These are phyloP conservation scores for Pyrus pyrifolia DNA, from an alignment of 306 rosid species.

Conservation along the genomic window DNA sequence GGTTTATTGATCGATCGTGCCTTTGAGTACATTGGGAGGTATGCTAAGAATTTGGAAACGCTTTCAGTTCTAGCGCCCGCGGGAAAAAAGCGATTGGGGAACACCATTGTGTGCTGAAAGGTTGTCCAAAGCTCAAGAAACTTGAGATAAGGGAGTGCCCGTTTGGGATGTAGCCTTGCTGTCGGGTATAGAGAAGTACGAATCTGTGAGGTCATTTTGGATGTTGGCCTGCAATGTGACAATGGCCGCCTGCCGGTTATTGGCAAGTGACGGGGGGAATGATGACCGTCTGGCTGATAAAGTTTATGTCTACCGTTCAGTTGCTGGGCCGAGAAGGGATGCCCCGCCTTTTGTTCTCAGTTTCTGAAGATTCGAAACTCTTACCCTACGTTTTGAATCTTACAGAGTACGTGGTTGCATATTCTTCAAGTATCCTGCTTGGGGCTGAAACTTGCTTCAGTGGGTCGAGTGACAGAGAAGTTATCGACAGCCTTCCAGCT, in stretches of 20 bases:
- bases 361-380: conserved; percentile 26
- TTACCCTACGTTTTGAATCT: not conserved
- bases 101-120: not conserved
- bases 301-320: conserved; percentile 72
- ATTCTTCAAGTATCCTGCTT: not conserved
- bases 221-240: conserved; percentile 21
- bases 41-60: conserved; percentile 71
- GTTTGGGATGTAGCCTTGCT: conserved; percentile 20
- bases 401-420: conserved; percentile 8
- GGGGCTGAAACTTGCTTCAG: conserved; percentile 31
- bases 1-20: conserved; percentile 65
- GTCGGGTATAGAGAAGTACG: conserved; percentile 49
- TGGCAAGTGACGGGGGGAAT: not conserved
- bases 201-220: conserved; percentile 84
- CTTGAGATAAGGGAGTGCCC: conserved; percentile 43
- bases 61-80: conserved; percentile 77
- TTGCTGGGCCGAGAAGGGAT: conserved; percentile 78
- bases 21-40: conserved; percentile 65
- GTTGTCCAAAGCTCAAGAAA: not conserved
- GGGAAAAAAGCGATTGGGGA: conserved; percentile 60
- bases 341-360: conserved; percentile 78
- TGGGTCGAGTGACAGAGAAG: conserved; percentile 65
- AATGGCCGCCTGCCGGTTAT: not conserved
- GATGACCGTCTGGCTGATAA: conserved; percentile 41
- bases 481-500: conserved; percentile 66